phyloP scores from a whole-genome alignment of 495 filamentous ascomycete genomes.

The Aspergillus baeticus region DNA sequence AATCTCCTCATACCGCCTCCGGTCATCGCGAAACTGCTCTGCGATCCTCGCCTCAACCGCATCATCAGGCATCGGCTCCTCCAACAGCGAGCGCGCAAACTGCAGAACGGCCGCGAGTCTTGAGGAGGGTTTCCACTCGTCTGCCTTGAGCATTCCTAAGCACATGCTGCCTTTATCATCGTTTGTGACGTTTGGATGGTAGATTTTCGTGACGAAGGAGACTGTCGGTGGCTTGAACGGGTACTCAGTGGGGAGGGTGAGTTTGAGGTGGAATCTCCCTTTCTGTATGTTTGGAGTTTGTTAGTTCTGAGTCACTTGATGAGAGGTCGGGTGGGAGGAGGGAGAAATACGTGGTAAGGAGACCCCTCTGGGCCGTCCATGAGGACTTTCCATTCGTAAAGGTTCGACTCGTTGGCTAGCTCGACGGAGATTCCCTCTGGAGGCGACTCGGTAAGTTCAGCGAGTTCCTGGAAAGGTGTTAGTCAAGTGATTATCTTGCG shows the following conservation, averaged over 20 bases:
- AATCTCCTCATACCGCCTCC: constrained; percentile 75
- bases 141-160: constrained; percentile 78
- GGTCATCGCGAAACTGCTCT: constrained; percentile 75
- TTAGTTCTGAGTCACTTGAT: background rate
- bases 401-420: constrained; percentile 67
- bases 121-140: constrained; percentile 92
- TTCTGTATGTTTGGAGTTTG: constrained; percentile 41
- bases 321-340: background rate
- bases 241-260: constrained; percentile 81
- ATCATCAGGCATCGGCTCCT: constrained; percentile 92
- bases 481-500: constrained; percentile 14
- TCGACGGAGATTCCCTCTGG: constrained; percentile 64
- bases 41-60: constrained; percentile 86
- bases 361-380: constrained; percentile 74
- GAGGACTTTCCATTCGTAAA: constrained; percentile 80
- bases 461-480: constrained; percentile 58
- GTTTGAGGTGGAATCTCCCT: constrained; percentile 74
- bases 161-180: constrained; percentile 92
- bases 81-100: constrained; percentile 72
- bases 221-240: constrained; percentile 91
- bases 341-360: constrained; percentile 61
- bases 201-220: constrained; percentile 91
- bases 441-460: constrained; percentile 62
- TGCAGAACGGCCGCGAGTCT: constrained; percentile 75
- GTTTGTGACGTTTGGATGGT: constrained; percentile 97